Conservation (phyloP, 768 basidiomycete species). For the Mycena chlorophos region DNA sequence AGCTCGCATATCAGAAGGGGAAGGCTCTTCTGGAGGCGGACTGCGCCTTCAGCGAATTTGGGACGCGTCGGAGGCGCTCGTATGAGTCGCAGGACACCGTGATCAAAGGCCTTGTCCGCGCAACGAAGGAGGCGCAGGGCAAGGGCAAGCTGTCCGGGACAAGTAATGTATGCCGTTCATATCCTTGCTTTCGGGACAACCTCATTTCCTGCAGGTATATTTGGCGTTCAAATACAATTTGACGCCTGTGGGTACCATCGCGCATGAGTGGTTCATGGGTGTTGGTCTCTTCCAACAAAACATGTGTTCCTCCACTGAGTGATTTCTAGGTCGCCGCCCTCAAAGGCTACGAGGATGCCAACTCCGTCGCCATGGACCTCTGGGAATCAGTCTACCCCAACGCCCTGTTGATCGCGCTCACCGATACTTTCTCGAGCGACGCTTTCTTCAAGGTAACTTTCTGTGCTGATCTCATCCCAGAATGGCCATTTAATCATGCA, state of each 20-base stretch:
- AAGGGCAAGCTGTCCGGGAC: constrained; percentile 74
- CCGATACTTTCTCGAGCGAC: constrained; percentile 91
- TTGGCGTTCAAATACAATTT: constrained; percentile 77
- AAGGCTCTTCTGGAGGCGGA: constrained; percentile 58
- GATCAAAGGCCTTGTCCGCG: constrained; percentile 66
- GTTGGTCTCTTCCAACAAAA: constrained; percentile 39
- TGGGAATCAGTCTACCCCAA: constrained; percentile 81
- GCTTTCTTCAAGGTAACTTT: constrained; percentile 76
- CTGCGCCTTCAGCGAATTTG: constrained; percentile 82
- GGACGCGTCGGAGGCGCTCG: constrained; percentile 78
- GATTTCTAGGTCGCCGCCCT: constrained; percentile 72
- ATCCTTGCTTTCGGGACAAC: background rate
- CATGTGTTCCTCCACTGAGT: background rate
- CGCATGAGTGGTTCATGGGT: constrained; percentile 93
- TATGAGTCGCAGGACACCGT: constrained; percentile 78
- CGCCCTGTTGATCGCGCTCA: constrained; percentile 71
- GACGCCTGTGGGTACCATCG: constrained; percentile 76
- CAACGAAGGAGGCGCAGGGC: constrained; percentile 48
- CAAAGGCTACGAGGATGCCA: constrained; percentile 77
- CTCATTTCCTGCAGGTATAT: constrained; percentile 55
- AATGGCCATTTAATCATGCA: constrained; percentile 4
- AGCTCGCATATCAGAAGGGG: constrained; percentile 73
- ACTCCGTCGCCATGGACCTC: constrained; percentile 70
- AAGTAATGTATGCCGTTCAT: constrained; percentile 69
- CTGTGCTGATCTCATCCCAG: background rate